These are phyloP conservation scores for Endothia cerciana DNA, from an alignment of 2,329 filamentous ascomycete genomes.

Conservation along the genomic window DNA sequence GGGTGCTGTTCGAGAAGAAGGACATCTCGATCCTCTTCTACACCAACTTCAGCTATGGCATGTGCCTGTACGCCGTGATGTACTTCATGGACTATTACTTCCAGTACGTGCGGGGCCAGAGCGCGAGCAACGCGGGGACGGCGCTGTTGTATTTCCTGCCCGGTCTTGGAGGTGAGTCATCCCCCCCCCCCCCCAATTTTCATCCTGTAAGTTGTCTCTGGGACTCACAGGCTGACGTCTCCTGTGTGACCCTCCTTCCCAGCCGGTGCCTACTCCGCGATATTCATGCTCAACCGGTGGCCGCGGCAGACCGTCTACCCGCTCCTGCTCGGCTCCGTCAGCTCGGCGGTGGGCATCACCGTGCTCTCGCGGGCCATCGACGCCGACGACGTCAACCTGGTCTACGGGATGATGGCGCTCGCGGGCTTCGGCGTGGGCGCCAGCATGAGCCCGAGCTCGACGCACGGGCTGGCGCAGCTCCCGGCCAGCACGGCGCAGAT, in stretches of 20 bases:
- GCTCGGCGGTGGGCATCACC: constrained; percentile 62
- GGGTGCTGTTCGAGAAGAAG: constrained; percentile 57
- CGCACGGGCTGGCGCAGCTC: constrained; percentile 68
- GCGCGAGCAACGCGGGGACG: constrained; percentile 52
- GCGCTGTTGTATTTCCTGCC: constrained; percentile 68
- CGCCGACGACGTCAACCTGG: constrained; percentile 48
- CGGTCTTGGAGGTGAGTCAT: constrained; percentile 57
- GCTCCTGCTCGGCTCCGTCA: constrained; percentile 58
- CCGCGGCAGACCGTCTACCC: constrained; percentile 65
- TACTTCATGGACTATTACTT: constrained; percentile 75
- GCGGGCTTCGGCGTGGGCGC: constrained; percentile 66
- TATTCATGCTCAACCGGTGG: constrained; percentile 63
- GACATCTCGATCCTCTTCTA: constrained; percentile 66
- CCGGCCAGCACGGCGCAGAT: constrained; percentile 60
- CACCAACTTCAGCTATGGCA: constrained; percentile 63
- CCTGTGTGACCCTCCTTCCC: not conserved
- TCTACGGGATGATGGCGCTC: constrained; percentile 70
- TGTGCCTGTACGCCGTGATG: constrained; percentile 56
- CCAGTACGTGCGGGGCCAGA: constrained; percentile 60
- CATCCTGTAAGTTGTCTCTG: not conserved
- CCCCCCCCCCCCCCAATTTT: not conserved
- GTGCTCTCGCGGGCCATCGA: constrained; percentile 62
- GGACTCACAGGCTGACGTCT: constrained; percentile 9
- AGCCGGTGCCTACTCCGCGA: constrained; percentile 61
- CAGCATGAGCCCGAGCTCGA: constrained; percentile 63